Conservation (phyloP, 768 basidiomycete genomes). For the Brasilioporus rufonigricans region DNA sequence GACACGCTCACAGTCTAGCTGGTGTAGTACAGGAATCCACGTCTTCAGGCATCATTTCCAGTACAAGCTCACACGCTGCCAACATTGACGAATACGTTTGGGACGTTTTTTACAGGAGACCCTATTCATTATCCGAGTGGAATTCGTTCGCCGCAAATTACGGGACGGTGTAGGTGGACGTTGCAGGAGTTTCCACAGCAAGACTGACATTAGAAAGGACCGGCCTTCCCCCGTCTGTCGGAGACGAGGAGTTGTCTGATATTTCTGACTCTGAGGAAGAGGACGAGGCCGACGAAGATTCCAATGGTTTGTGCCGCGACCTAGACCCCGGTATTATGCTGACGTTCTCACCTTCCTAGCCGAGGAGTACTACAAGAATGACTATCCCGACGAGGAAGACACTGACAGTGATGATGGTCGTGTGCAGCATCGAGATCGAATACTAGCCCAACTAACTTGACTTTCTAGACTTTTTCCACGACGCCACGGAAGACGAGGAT, state of each 20-base stretch:
- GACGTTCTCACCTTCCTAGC: conserved; percentile 38
- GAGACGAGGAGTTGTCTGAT: conserved; percentile 54
- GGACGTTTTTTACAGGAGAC: conserved; percentile 79
- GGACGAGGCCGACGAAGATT: conserved; percentile 82
- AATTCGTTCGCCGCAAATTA: conserved; percentile 53
- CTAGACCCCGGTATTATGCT: background rate
- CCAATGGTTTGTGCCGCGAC: conserved; percentile 54
- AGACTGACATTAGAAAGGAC: conserved; percentile 40
- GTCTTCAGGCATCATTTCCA: conserved; percentile 8
- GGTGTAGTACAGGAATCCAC: conserved; percentile 28
- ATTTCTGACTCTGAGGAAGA: conserved; percentile 64
- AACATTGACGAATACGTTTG: conserved; percentile 69
- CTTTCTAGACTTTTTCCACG: conserved; percentile 56
- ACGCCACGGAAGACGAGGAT: conserved; percentile 49
- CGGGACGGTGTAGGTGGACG: conserved; percentile 57
- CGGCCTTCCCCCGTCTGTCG: conserved; percentile 58
- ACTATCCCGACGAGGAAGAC: conserved; percentile 75
- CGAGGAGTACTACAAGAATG: conserved; percentile 83
- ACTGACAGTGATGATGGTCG: conserved; percentile 42
- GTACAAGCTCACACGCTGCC: background rate
- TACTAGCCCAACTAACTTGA: background rate
- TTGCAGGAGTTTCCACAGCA: background rate
- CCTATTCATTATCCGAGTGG: conserved; percentile 58
- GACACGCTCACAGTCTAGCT: background rate
- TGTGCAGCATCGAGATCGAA: conserved; percentile 13